Conservation (phyloP, 768 basidiomycete species). For the Termitomyces sp. region DNA sequence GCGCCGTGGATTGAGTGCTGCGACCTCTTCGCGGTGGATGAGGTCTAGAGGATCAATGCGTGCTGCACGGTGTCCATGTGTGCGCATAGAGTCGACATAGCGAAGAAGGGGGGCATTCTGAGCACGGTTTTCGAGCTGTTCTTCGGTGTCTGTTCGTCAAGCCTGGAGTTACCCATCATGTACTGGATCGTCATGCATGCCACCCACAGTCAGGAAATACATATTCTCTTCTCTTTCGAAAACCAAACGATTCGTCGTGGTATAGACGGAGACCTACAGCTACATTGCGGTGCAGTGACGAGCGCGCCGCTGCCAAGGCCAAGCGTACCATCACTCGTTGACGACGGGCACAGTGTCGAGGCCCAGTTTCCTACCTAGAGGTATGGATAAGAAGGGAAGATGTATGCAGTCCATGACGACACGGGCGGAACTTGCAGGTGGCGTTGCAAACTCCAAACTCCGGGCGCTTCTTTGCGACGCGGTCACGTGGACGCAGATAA, state of each 20-base stretch:
- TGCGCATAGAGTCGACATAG: slow-evolving; percentile 86
- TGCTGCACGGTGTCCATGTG: slow-evolving; percentile 80
- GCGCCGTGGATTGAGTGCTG: slow-evolving; percentile 68
- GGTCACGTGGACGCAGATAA: background rate
- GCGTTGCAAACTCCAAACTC: background rate
- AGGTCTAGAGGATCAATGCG: slow-evolving; percentile 85
- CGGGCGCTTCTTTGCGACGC: background rate
- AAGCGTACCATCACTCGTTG: background rate
- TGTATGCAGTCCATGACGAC: background rate
- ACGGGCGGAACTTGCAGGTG: background rate
- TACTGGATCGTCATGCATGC: background rate
- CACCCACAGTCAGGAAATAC: slow-evolving; percentile 68
- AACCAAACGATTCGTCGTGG: slow-evolving; percentile 80
- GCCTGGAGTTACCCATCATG: background rate
- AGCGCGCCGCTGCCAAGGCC: background rate
- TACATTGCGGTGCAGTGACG: background rate
- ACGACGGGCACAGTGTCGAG: background rate
- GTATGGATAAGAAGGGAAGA: background rate
- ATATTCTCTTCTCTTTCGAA: slow-evolving; percentile 58
- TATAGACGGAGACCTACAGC: slow-evolving; percentile 11
- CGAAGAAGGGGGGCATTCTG: slow-evolving; percentile 76
- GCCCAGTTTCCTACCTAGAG: background rate
- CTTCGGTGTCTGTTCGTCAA: slow-evolving; percentile 45
- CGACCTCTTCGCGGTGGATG: slow-evolving; percentile 76
- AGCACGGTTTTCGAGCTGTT: slow-evolving; percentile 63